phyloP scores from a whole-genome alignment of 164 flowering plant genomes.

The Tetrastigma voinierianum region DNA sequence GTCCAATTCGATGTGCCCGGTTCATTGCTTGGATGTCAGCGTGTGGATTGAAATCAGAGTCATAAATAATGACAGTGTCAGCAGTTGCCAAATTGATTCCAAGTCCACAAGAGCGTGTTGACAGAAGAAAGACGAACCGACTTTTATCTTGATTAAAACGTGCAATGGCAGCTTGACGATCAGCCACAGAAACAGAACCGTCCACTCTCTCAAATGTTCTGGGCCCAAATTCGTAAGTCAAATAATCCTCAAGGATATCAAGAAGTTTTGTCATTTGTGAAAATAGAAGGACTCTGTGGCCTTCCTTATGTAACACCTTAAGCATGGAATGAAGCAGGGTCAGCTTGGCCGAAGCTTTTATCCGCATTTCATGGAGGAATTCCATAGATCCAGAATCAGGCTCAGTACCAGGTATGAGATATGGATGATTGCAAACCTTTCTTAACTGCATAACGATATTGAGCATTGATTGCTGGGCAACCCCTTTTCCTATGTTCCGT shows the following conservation, averaged over 20 bases:
- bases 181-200: conserved; percentile 95
- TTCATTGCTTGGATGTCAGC: conserved; percentile 99
- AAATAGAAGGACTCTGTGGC: conserved; percentile 93
- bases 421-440: conserved; percentile 98
- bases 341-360: conserved; percentile 97
- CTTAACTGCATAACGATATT: conserved; percentile 98
- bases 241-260: conserved; percentile 96
- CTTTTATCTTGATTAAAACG: conserved; percentile 96
- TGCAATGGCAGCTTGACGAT: conserved; percentile 90
- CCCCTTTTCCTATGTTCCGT: conserved; percentile 92
- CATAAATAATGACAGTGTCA: conserved; percentile 96
- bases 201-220: conserved; percentile 97
- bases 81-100: conserved; percentile 99
- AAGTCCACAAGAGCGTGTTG: conserved; percentile 98
- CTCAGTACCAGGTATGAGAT: conserved; percentile 97
- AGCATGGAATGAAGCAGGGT: conserved; percentile 96
- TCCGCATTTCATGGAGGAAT: conserved; percentile 98
- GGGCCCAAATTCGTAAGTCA: conserved; percentile 85
- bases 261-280: conserved; percentile 99
- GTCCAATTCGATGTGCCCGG: conserved; percentile 99
- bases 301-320: conserved; percentile 68
- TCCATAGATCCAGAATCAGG: conserved; percentile 91
- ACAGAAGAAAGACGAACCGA: conserved; percentile 88
- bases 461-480: conserved; percentile 93
- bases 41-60: conserved; percentile 99